phyloP scores from a whole-genome alignment of 441 rosid species.

The Arabidopsis lyrata region DNA sequence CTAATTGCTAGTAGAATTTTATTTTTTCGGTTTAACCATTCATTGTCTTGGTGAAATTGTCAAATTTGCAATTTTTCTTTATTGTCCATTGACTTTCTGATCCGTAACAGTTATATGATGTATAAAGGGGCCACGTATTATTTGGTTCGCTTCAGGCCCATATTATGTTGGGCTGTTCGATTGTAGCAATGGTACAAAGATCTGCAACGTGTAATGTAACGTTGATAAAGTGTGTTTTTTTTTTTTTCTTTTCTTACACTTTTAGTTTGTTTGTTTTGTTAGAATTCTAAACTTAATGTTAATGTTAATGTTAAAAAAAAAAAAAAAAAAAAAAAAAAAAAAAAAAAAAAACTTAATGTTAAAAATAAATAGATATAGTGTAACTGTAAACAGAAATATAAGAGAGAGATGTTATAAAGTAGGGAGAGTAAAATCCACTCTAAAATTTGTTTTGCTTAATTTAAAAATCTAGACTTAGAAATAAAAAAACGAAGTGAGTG shows the following conservation, averaged over 20 bases:
- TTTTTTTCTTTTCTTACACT: no score
- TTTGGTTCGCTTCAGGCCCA: slow-evolving; percentile 31
- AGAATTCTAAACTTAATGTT: no score
- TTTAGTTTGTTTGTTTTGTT: no score
- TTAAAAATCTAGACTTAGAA: background rate
- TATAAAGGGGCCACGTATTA: background rate
- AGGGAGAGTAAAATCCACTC: slow-evolving; percentile 36
- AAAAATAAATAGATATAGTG: no score
- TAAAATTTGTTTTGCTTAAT: background rate
- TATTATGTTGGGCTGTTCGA: background rate
- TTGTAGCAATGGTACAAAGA: background rate
- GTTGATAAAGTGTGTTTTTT: no score
- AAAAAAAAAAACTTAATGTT: no score
- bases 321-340: no score
- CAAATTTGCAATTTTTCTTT: background rate
- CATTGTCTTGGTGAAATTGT: background rate
- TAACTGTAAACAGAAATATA: background rate
- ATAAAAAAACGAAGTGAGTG: slow-evolving; percentile 42
- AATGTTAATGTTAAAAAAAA: no score
- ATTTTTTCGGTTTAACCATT: no score
- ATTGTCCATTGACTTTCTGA: background rate
- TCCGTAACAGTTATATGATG: background rate
- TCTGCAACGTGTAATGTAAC: no score
- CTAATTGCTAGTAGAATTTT: no score
- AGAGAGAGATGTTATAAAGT: slow-evolving; percentile 9